Base-by-base conservation (phyloP, 805 yeast genomes). In the Grigorovia transvaalensis region DNA sequence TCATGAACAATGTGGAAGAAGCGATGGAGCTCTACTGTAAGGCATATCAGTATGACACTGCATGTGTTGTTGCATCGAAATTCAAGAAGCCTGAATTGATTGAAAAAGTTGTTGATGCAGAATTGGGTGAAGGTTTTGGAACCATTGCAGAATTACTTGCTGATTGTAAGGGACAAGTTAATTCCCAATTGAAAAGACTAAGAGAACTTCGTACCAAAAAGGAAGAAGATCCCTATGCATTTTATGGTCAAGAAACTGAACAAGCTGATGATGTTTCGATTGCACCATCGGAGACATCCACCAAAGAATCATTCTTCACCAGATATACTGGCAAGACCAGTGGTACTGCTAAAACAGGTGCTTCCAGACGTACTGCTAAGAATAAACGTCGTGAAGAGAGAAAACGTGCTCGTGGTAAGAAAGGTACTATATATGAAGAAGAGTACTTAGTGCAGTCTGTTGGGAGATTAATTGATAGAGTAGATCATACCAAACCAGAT, bases 341-440 rank as follows among this genome's bases (percentile, higher is more conserved):
- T 1, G 96, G 96, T 23, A 93, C 99, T 2, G 98, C 98, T 4
- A 85, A 86, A 64, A 93, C 99, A 0, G 97, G 98, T 30, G 97
- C 93, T 2, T 84, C 96, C 0, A 79, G 99, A 68, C 79, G 85
- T 62, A 90, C 99, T 0, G 79, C 95, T 7, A 93, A 93, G 71
- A 93, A 93, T 68, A 80, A 83, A 57, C 86, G 96, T 66, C 80
- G 99, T 58, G 97, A 91, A 69, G 99, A 91, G 65, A 80, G 99
- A 61, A 93, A 93, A 72, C 79, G 82, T 54, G 99, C 99, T 1
- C 81, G 96, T 60, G 99, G 99, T 54, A 88, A 95, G 74, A 93
- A 93, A 72, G 98, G 98, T 47, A 91, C 97, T 7, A 85, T 93
- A 19, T 93, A 93, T 63, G 99, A 93, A 68, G 99, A 93, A 66